These are phyloP conservation scores for Agrocybe praecox DNA, from an alignment of 768 basidiomycete genomes.

Conservation along the genomic window DNA sequence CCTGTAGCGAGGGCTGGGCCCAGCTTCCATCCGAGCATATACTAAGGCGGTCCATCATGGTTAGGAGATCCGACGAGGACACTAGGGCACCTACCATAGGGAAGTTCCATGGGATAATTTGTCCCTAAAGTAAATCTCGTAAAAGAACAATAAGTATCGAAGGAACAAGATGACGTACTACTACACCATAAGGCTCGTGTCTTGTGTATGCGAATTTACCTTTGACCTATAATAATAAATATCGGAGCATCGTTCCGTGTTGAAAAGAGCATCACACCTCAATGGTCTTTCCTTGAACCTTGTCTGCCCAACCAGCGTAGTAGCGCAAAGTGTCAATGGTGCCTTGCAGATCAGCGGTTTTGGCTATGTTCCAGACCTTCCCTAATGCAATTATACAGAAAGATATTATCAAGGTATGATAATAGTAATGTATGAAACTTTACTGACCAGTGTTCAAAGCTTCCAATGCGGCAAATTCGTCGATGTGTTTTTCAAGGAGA, in stretches of 20 bases:
- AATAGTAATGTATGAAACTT: not conserved
- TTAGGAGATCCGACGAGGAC: too few species aligned
- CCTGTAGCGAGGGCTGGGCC: conserved; percentile 79
- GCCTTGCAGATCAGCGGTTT: conserved; percentile 45
- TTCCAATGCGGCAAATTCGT: conserved; percentile 73
- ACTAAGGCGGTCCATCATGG: conserved; percentile 7
- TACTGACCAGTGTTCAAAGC: conserved; percentile 59
- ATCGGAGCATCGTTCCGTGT: not conserved
- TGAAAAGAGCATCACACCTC: conserved; percentile 38
- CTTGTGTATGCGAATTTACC: conserved; percentile 69
- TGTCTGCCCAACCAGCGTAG: conserved; percentile 91
- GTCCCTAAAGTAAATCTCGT: conserved; percentile 26
- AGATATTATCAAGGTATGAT: not conserved
- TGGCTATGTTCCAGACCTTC: conserved; percentile 55
- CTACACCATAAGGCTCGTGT: conserved; percentile 65
- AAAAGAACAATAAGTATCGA: not conserved
- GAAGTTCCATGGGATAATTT: conserved; percentile 70
- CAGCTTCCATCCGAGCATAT: conserved; percentile 69
- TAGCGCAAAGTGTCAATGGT: conserved; percentile 60
- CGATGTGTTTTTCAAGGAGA: conserved; percentile 60
- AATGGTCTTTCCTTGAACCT: conserved; percentile 73
- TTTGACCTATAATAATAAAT: conserved; percentile 38
- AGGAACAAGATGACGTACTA: conserved; percentile 21
- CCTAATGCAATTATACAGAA: conserved; percentile 33
- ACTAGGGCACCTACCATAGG: conserved; percentile 23